Conservation (phyloP, 345 rosid genomes). For the Salix suchowensis region DNA sequence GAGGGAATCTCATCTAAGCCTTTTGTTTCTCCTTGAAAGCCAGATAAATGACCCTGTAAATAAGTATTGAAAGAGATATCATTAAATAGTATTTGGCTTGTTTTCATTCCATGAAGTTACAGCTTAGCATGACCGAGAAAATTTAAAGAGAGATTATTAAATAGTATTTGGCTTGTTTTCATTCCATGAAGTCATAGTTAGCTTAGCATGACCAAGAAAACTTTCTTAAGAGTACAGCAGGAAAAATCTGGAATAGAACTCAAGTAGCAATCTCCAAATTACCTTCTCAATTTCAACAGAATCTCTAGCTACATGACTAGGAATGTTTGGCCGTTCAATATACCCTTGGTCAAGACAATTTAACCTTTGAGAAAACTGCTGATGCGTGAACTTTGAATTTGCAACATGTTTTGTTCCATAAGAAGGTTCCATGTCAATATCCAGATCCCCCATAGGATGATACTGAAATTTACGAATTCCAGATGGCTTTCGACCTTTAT, state of each 20-base stretch:
- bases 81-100: not conserved
- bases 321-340: conserved; percentile 37
- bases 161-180: not conserved
- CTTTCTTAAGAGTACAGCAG: not conserved
- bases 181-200: not conserved
- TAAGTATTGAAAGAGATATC: not conserved
- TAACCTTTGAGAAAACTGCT: conserved; percentile 35
- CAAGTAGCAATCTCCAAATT: conserved; percentile 5
- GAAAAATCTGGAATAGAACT: not conserved
- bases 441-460: conserved; percentile 92
- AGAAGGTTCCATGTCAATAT: conserved; percentile 44
- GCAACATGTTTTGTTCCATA: conserved; percentile 32
- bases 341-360: conserved; percentile 26
- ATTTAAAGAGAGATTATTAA: not conserved
- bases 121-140: too few species aligned
- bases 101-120: not conserved
- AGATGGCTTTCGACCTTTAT: conserved; percentile 36
- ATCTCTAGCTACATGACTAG: conserved; percentile 37
- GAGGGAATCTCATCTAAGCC: conserved; percentile 32
- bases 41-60: conserved; percentile 34
- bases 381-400: conserved; percentile 27
- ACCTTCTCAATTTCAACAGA: conserved; percentile 50
- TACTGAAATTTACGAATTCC: conserved; percentile 69
- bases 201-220: too few species aligned
- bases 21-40: conserved; percentile 39